phyloP scores from a whole-genome alignment of 140 eudicot species.

The Anethum foeniculum region DNA sequence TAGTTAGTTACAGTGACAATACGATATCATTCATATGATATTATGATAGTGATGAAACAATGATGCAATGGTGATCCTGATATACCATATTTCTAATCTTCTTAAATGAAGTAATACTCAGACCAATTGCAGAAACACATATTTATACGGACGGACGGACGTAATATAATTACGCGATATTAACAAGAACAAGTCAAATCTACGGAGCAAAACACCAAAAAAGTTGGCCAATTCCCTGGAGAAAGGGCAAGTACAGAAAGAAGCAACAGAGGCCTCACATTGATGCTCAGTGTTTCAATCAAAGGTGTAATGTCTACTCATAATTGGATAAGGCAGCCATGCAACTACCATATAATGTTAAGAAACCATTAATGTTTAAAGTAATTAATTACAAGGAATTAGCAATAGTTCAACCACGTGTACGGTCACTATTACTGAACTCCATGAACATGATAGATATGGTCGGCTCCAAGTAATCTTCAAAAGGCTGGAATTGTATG shows the following conservation, averaged over 20 bases:
- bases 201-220: slow-evolving; percentile 27
- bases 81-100: not conserved
- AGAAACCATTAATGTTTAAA: slow-evolving; percentile 38
- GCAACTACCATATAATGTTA: slow-evolving; percentile 33
- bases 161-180: not conserved
- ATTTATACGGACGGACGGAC: not conserved
- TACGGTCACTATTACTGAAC: slow-evolving; percentile 21
- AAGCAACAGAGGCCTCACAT: slow-evolving; percentile 35
- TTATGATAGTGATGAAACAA: not conserved
- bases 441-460: slow-evolving; percentile 16
- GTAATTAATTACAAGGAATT: slow-evolving; percentile 12
- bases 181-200: not conserved
- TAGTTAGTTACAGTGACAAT: slow-evolving; percentile 9
- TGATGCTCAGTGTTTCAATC: slow-evolving; percentile 5
- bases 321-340: slow-evolving; percentile 13
- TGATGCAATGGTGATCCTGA: not conserved
- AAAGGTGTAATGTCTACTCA: slow-evolving; percentile 19
- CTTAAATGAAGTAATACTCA: not conserved
- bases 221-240: slow-evolving; percentile 32
- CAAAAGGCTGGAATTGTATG: slow-evolving; percentile 3
- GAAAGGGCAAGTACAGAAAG: slow-evolving; percentile 35
- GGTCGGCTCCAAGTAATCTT: slow-evolving; percentile 1
- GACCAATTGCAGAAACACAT: not conserved
- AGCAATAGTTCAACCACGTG: slow-evolving; percentile 41
- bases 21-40: not conserved